Evolutionary conservation across 331 rosid species (phyloP).

Genomic region (Malus hybrid): DNA sequence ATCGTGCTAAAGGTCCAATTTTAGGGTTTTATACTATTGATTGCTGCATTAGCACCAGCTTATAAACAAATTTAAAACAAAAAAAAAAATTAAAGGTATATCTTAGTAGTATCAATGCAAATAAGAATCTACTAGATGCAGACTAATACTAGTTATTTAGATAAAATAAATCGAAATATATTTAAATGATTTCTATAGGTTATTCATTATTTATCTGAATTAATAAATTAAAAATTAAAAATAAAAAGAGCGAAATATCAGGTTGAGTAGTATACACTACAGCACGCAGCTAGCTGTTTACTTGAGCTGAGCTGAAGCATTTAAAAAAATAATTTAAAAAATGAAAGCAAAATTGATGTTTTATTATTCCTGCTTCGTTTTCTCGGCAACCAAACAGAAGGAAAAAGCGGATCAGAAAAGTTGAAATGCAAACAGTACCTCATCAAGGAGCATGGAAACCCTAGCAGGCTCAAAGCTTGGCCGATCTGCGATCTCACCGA

Average conservation of each 20-base stretch:
- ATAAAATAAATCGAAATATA: neutral
- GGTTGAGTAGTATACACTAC: neutral
- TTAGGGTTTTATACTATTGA: neutral
- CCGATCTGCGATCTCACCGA: conserved; percentile 25
- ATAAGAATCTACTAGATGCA: neutral
- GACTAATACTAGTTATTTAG: neutral
- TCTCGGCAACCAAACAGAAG: conserved; percentile 22
- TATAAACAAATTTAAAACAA: neutral
- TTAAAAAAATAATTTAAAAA: neutral
- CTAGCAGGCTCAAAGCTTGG: conserved; percentile 15
- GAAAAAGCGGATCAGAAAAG: conserved; percentile 4
- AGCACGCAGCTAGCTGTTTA: neutral
- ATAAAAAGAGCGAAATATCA: neutral
- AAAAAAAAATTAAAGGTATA: neutral
- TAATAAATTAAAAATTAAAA: neutral
- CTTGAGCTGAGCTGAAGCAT: neutral
- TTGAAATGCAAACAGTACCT: conserved; percentile 7
- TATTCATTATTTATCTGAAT: neutral
- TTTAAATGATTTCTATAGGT: neutral
- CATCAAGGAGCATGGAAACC: conserved; percentile 14
- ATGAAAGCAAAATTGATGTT: neutral
- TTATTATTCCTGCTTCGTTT: neutral
- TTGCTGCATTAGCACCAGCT: neutral
- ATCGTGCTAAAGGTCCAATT: neutral
- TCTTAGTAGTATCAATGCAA: neutral